Base-by-base conservation (phyloP, 495 filamentous ascomycete species). In the Podospora appendiculata region DNA sequence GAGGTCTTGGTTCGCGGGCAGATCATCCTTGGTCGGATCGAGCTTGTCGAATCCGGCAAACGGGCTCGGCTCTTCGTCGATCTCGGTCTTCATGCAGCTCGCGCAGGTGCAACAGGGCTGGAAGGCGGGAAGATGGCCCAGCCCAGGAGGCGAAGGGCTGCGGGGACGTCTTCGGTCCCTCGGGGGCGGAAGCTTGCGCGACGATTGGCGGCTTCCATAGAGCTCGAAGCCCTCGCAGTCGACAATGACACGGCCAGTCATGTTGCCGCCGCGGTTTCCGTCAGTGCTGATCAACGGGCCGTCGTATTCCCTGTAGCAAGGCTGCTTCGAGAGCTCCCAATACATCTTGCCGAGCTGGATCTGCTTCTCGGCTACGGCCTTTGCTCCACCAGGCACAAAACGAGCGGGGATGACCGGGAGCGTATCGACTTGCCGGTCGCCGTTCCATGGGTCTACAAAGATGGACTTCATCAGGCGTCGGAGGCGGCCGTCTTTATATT, bases 321-420 rank as follows among this genome's bases (percentile, higher is more conserved):
- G 67, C 43, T 57, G 52, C 50, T 68, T 66, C 7, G 63, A 53
- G 5, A 73, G 61, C 41, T 70, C 62, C 70, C 70, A 73, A 57
- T 61, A 66, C 16, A 58, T 43, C 52, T 59, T 63, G 36, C 70
- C 70, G 1, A 69, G 61, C 32, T 33, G 51, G 47, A 66, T 50
- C 12, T 65, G 63, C 41, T 61, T 61, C 56, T 67, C 57, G 17
- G 50, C 53, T 36, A 58, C 55, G 5, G 51, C 52, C 34, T 50
- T 51, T 12, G 47, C 41, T 2, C 59, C 62, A 18, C 60, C 62
- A 16, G 52, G 47, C 17, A 61, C 47, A 53, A 69, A 73, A 9
- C 54, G 54, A 12, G 64, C 69, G 4, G 70, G 70, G 18, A 73
- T 57, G 8, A 70, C 56, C 6, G 61, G 49, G 4, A 73, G 39